Evolutionary conservation across 306 rosid genomes (phyloP).

Genomic region (Ormosia semicastrata): DNA sequence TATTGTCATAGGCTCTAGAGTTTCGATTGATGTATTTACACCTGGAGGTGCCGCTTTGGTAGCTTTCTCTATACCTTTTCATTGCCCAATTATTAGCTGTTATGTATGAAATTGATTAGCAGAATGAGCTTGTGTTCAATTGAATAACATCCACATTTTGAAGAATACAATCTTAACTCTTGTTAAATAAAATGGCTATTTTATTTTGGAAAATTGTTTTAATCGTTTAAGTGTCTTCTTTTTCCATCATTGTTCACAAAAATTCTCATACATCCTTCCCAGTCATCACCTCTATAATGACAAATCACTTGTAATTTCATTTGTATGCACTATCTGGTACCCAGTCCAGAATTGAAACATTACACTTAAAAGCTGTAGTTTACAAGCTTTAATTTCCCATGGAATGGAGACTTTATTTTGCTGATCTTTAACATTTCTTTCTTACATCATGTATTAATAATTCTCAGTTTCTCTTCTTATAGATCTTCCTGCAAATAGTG

Average conservation of each 20-base stretch:
- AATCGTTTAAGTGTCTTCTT: not conserved
- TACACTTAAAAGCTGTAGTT: not conserved
- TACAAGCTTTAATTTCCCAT: not conserved
- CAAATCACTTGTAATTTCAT: slow-evolving; percentile 3
- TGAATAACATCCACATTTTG: not conserved
- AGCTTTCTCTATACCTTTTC: not conserved
- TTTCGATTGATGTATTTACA: not conserved
- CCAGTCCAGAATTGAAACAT: not conserved
- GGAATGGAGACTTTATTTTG: too few species aligned
- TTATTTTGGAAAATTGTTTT: not conserved
- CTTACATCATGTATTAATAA: not conserved
- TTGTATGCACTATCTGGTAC: not conserved
- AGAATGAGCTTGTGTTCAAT: not conserved
- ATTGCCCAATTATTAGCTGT: not conserved
- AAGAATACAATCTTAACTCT: not conserved
- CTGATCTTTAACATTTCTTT: not conserved
- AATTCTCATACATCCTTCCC: not conserved
- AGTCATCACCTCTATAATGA: not conserved
- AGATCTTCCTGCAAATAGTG: slow-evolving; percentile 72
- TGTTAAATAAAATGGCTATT: not conserved
- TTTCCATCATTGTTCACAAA: not conserved
- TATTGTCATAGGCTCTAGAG: not conserved
- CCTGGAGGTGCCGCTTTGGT: not conserved
- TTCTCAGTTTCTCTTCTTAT: slow-evolving; percentile 14
- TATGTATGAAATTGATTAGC: not conserved